Evolutionary conservation across 2,329 filamentous ascomycete species (phyloP), one percentile per base, ranked within the genome.

Genomic region (Pestalotiopsis sp.): DNA sequence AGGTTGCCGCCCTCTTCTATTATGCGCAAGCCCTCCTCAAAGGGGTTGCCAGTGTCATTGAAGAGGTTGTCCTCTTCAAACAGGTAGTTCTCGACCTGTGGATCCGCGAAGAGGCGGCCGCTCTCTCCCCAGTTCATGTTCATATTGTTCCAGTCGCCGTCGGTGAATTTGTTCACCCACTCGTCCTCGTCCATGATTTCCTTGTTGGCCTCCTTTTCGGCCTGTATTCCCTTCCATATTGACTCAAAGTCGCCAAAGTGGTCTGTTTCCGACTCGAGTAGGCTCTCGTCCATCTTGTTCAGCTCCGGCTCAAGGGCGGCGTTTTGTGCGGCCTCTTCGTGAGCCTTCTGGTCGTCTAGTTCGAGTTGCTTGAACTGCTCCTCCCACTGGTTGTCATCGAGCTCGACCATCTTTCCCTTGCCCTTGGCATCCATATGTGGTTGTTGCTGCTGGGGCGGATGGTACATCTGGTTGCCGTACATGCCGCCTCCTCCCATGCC

Each of bases 1-100:
- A 99, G 86, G 78, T 98, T 99, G 13, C 96, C 96, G 59, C 96
- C 94, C 75, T 96, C 92, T 70, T 91, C 90, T 88, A 99, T 93
- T 70, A 99, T 97, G 75, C 93, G 91, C 72, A 97, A 87, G 60
- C 96, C 96, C 81, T 98, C 94, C 67, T 95, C 92, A 75, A 97
- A 99, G 0, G 96, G 94, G 77, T 97, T 94, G 67, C 84, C 86
- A 69, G 94, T 87, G 67, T 92, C 88, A 71, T 90, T 86, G 85
- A 97, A 98, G 26, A 96, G 85, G 78, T 99, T 99, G 70, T 97
- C 92, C 74, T 95, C 89, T 80, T 99, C 96, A 75, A 98, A 99
- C 76, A 97, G 88, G 78, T 99, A 99, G 70, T 94, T 91, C 72
- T 96, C 94, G 69, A 97, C 84, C 67, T 92, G 86, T 14, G 94